phyloP scores from a whole-genome alignment of 1,139 yeast genomes.

The Lodderomyces metapsilosis region DNA sequence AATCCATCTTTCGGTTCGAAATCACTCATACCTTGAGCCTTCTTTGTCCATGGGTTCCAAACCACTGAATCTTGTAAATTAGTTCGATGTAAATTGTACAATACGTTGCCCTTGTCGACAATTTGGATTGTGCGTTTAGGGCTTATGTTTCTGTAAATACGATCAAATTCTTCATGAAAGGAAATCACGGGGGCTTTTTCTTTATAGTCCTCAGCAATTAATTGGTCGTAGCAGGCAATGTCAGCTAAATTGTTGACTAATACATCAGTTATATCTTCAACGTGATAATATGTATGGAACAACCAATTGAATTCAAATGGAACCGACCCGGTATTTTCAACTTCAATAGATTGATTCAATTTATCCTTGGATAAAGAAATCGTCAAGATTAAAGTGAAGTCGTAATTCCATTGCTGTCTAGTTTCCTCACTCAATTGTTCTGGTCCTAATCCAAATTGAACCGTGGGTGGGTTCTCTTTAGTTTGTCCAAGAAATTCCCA shows the following conservation, averaged over 20 bases:
- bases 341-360: slow-evolving; percentile 68
- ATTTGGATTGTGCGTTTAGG: slow-evolving; percentile 58
- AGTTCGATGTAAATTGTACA: slow-evolving; percentile 61
- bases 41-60: slow-evolving; percentile 96
- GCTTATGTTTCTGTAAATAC: slow-evolving; percentile 69
- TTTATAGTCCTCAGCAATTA: slow-evolving; percentile 57
- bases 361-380: slow-evolving; percentile 53
- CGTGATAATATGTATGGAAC: slow-evolving; percentile 85
- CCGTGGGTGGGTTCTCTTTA: slow-evolving; percentile 53
- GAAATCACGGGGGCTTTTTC: slow-evolving; percentile 74
- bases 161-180: slow-evolving; percentile 78
- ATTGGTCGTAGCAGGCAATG: slow-evolving; percentile 70
- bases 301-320: slow-evolving; percentile 87
- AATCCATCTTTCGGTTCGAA: slow-evolving; percentile 84
- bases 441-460: slow-evolving; percentile 88
- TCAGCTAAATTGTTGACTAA: slow-evolving; percentile 77
- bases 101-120: slow-evolving; percentile 66
- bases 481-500: slow-evolving; percentile 95
- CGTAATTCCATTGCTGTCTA: slow-evolving; percentile 53
- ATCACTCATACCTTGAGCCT: slow-evolving; percentile 78
- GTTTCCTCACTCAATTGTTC: slow-evolving; percentile 71
- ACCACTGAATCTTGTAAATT: slow-evolving; percentile 87
- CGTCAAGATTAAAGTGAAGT: slow-evolving; percentile 75
- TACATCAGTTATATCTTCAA: slow-evolving; percentile 75
- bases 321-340: slow-evolving; percentile 63